Evolutionary conservation across 2,329 filamentous ascomycete genomes (phyloP).

Genomic region (Fusarium virguliforme): DNA sequence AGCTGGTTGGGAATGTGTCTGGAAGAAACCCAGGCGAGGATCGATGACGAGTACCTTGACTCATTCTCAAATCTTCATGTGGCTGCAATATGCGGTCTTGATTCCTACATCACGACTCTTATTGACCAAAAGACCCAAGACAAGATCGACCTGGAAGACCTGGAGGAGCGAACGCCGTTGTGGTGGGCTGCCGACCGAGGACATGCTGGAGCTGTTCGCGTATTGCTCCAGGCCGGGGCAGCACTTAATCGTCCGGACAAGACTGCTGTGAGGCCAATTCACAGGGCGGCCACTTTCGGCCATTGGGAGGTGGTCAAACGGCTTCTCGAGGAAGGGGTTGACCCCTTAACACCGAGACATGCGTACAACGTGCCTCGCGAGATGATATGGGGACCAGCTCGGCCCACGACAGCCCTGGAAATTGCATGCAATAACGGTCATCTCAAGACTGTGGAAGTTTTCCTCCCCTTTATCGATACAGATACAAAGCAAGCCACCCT

Average conservation of each 20-base stretch:
- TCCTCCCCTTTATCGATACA: constrained; percentile 50
- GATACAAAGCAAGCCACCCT: constrained; percentile 50
- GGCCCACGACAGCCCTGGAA: constrained; percentile 15
- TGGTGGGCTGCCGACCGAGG: constrained; percentile 50
- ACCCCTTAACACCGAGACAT: constrained; percentile 50
- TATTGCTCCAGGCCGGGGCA: constrained; percentile 49
- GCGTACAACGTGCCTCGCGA: no score
- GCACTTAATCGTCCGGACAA: constrained; percentile 44
- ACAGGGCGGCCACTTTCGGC: constrained; percentile 53
- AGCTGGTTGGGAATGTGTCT: constrained; percentile 21
- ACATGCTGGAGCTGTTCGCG: constrained; percentile 33
- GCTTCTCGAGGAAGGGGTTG: constrained; percentile 49
- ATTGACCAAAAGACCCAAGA: constrained; percentile 2
- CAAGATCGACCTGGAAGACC: constrained; percentile 12
- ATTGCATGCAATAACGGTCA: constrained; percentile 53
- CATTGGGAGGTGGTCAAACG: constrained; percentile 17
- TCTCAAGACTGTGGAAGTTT: constrained; percentile 47
- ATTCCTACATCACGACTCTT: constrained; percentile 10
- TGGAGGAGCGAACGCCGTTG: background rate
- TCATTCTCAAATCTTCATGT: constrained; percentile 32
- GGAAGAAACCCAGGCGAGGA: no score
- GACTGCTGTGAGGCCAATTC: constrained; percentile 51
- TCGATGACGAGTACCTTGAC: background rate
- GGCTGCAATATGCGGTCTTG: constrained; percentile 32
- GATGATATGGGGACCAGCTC: background rate